Conservation (phyloP, 2,329 filamentous ascomycete genomes). For the Arthrobotrys entomopaga region DNA sequence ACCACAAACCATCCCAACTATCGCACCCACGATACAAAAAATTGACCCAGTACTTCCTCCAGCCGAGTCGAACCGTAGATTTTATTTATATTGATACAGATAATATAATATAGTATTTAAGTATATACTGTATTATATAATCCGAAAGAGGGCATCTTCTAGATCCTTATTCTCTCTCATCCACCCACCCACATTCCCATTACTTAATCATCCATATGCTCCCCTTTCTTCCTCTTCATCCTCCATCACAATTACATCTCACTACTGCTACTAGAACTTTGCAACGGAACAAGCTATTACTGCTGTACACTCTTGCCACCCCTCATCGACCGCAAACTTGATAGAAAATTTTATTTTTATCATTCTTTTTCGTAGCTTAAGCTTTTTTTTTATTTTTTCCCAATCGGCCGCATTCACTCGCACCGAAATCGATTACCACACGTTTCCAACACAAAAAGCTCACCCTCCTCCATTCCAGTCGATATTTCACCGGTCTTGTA, state of each 20-base stretch:
- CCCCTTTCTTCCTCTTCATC: constrained; percentile 1
- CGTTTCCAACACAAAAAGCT: neutral
- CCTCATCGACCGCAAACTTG: too few relatives aligned
- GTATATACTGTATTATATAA: neutral
- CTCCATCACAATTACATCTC: neutral
- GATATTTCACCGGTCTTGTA: neutral
- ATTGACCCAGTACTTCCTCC: neutral
- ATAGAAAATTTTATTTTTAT: too few relatives aligned
- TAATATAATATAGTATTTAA: too few relatives aligned
- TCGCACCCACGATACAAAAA: too few relatives aligned
- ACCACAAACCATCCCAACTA: neutral
- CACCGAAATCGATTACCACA: neutral
- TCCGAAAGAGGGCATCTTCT: neutral
- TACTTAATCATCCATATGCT: neutral
- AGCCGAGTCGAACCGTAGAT: constrained; percentile 5
- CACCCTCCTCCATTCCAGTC: constrained; percentile 1
- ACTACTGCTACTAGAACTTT: neutral
- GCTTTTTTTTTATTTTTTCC: too few relatives aligned
- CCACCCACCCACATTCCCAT: too few relatives aligned
- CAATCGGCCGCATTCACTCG: too few relatives aligned
- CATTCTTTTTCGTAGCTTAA: too few relatives aligned
- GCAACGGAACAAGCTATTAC: too few relatives aligned
- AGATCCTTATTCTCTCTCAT: too few relatives aligned
- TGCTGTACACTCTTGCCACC: too few relatives aligned
- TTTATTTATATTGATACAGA: too few relatives aligned